Evolutionary conservation across 495 filamentous ascomycete species (phyloP).

Genomic region (Annulohypoxylon maeteangense): DNA sequence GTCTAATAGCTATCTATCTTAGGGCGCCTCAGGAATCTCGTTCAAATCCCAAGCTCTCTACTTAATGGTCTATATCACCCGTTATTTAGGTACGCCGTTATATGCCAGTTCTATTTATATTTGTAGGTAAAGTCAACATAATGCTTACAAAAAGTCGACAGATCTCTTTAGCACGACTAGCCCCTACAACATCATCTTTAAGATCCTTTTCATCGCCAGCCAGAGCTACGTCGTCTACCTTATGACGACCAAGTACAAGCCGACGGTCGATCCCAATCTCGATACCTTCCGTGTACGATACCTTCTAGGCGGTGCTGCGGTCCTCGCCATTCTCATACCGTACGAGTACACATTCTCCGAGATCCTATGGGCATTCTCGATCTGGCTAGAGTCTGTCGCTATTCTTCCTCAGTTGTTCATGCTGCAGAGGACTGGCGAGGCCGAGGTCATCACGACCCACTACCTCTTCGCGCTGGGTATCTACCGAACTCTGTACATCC

Average conservation of each 20-base stretch:
- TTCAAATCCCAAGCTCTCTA: constrained; percentile 98
- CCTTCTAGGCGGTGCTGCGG: constrained; percentile 79
- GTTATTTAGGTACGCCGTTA: constrained; percentile 78
- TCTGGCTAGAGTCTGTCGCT: constrained; percentile 96
- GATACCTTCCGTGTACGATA: constrained; percentile 98
- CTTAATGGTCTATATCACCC: constrained; percentile 88
- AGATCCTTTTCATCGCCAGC: constrained; percentile 91
- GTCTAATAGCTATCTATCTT: constrained; percentile 39
- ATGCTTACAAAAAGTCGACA: constrained; percentile 46
- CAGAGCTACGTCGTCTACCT: constrained; percentile 94
- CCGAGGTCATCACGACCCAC: constrained; percentile 97
- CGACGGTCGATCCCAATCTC: constrained; percentile 92
- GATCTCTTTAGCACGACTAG: constrained; percentile 90
- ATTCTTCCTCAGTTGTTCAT: constrained; percentile 98
- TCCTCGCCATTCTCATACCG: constrained; percentile 85
- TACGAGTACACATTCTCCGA: constrained; percentile 76
- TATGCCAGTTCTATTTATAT: not conserved
- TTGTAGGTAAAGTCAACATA: not conserved
- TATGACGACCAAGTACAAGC: constrained; percentile 95
- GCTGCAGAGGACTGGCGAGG: constrained; percentile 96
- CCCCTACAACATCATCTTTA: constrained; percentile 92
- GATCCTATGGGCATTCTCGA: constrained; percentile 96
- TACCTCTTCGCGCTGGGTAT: constrained; percentile 95
- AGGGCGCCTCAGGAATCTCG: constrained; percentile 97
- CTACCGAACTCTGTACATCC: constrained; percentile 95